Base-by-base conservation (phyloP, 768 basidiomycete species). In the Coprinellus micaceus region DNA sequence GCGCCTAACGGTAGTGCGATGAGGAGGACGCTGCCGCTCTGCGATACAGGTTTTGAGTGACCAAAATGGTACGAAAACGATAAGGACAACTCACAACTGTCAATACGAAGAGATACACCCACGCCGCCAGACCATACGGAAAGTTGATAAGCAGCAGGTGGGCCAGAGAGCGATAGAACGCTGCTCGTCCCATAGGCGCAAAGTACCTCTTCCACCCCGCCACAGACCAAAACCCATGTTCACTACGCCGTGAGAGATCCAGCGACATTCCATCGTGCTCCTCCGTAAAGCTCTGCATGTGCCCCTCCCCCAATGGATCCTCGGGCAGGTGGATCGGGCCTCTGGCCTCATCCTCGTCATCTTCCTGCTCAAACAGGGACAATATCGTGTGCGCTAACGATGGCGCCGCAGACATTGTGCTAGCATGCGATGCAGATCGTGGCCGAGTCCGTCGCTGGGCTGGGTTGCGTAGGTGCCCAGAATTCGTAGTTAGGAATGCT, bases 1-100 rank as follows among this genome's bases (percentile, higher is more conserved):
- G 86, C 85, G 12, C 91, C 90, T 17, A 93, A 71, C 1, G 90
- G 90, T 3, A 92, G 77, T 0, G 87, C 85, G 64, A 92, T 77
- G n/a, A 93, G 79, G 13, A 90, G 77, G 0, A 86, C 89, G 24
- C 90, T 92, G 11, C 90, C 90, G 0, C 84, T 79, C 89, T 92
- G 61, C 2, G 41, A 30, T 24, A 37, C 19, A 33, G 37, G n/a
- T 15, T 45, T 33, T 44, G 40, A 24, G 19, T 48, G n/a, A 56
- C 33, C 43, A n/a, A 43, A 24, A 40, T 46, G 26, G 28, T 33
- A 47, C 46, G 63, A 91, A 88, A 11, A 89, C 83, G 62, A 92
- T 89, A 13, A 89, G 73, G 65, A 82, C 91, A 9, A 89, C 66
- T 84, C 86, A 91, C 19, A 9, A 43, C 40, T 15, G 40, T 43